Base-by-base conservation (phyloP, 1,139 yeast genomes). In the Arxiozyma telluris region DNA sequence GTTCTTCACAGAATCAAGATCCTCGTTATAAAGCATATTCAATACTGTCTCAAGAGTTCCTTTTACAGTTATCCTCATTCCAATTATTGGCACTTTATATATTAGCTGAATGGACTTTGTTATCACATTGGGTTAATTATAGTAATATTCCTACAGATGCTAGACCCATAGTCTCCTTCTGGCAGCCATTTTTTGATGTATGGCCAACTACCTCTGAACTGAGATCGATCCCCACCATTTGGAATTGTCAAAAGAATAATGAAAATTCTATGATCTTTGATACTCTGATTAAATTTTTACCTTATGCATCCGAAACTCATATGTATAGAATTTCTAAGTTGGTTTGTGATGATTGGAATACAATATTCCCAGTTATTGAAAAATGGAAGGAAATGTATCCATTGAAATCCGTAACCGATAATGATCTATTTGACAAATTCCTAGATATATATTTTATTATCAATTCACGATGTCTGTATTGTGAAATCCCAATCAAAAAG, bases 381-480 rank as follows among this genome's bases (percentile, higher is more conserved):
- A 42, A 54, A 30, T 61, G 68, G 66, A 47, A 54, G 18, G 23
- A 51, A n/a, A 45, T 54, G 42, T 66, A 67, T 41, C 41, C 43
- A 3, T 45, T 43, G 22, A 17, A 18, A 12, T 4, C 39, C 25
- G 15, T 42, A 18, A 30, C 39, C 12, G 4, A 54, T 1, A 66
- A 71, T 8, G 57, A 64, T 0, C 59, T 73, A 15, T 70, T 74
- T 53, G 60, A 71, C 1, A 50, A 69, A 15, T 84, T 77, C 60
- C 64, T 82, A 21, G 81, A 89, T 80, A 80, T 87, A 0, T 91
- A 96, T 95, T 75, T 87, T 61, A 83, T 93, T 64, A 87, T 91
- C 51, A 93, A 93, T 66, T 86, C 97, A 1, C 84, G 98, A 71
- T 91, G 98, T 66, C 73, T 93, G 15, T 91, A 88, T 67, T 84